Evolutionary conservation across 805 yeast species (phyloP).

Genomic region (Wickerhamomyces mucosus): DNA sequence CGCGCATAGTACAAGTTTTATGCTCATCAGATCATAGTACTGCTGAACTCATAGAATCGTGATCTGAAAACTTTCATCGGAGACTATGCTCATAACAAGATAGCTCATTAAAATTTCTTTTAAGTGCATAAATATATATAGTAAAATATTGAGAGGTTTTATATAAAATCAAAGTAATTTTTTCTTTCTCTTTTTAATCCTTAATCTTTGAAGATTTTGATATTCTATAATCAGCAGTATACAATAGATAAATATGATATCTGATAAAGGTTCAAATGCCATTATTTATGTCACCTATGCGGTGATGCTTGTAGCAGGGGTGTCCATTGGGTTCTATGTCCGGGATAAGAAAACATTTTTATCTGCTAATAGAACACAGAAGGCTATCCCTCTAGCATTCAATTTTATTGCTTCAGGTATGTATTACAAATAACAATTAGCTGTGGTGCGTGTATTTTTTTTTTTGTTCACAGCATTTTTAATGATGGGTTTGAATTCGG

Average conservation of each 20-base stretch:
- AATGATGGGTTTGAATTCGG: neutral
- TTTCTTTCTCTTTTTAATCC: too few species aligned
- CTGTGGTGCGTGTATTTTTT: neutral
- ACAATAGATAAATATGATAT: constrained; percentile 27
- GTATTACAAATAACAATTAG: constrained; percentile 25
- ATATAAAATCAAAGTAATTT: too few species aligned
- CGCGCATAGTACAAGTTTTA: too few species aligned
- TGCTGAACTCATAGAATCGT: too few species aligned
- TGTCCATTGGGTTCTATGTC: constrained; percentile 50
- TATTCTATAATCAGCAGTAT: too few species aligned
- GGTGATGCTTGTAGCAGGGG: constrained; percentile 42
- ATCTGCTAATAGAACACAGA: constrained; percentile 72
- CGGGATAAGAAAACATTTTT: constrained; percentile 48
- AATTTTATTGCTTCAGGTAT: constrained; percentile 87
- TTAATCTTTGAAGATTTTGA: too few species aligned
- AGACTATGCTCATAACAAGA: too few species aligned
- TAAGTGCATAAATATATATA: too few species aligned
- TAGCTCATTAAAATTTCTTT: too few species aligned
- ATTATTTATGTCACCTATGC: constrained; percentile 55
- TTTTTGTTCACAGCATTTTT: neutral
- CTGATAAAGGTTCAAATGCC: constrained; percentile 51
- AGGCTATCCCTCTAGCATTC: constrained; percentile 71
- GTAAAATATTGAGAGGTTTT: too few species aligned
- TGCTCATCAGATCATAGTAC: too few species aligned
- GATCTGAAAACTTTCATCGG: too few species aligned